These are phyloP conservation scores for Dillenia turbinata DNA, from an alignment of 164 flowering plant species.

Conservation along the genomic window DNA sequence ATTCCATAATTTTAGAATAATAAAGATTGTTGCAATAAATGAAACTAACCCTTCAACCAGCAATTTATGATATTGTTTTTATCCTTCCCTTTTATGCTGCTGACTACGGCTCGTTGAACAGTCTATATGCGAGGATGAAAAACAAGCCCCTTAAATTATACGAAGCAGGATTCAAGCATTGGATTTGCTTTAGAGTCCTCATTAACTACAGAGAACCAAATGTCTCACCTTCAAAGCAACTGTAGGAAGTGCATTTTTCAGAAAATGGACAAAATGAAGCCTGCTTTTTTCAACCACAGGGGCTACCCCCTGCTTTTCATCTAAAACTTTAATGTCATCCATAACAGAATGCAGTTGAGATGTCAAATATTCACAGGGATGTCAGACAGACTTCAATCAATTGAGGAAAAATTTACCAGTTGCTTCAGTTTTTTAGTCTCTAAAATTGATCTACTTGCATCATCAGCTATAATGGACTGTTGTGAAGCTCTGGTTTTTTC, in stretches of 20 bases:
- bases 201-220: background rate
- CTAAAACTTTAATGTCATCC: slow-evolving; percentile 55
- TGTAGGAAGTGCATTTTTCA: slow-evolving; percentile 50
- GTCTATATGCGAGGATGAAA: slow-evolving; percentile 41
- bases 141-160: background rate
- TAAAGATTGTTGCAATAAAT: background rate
- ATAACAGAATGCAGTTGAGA: slow-evolving; percentile 9
- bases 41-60: slow-evolving; percentile 86
- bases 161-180: background rate
- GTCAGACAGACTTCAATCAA: background rate
- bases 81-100: slow-evolving; percentile 19
- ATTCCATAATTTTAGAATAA: no score
- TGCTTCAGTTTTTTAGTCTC: slow-evolving; percentile 42
- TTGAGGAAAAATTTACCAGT: slow-evolving; percentile 27
- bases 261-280: slow-evolving; percentile 53
- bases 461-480: slow-evolving; percentile 48
- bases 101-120: slow-evolving; percentile 71
- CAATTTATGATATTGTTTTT: slow-evolving; percentile 35
- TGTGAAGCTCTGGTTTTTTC: slow-evolving; percentile 51
- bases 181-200: background rate
- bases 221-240: slow-evolving; percentile 74
- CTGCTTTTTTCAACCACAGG: slow-evolving; percentile 40
- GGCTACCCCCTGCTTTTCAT: slow-evolving; percentile 48
- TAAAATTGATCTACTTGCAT: slow-evolving; percentile 57
- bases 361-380: slow-evolving; percentile 5